Evolutionary conservation across 2,329 filamentous ascomycete genomes (phyloP).

Genomic region (Didymellaceae sp.): DNA sequence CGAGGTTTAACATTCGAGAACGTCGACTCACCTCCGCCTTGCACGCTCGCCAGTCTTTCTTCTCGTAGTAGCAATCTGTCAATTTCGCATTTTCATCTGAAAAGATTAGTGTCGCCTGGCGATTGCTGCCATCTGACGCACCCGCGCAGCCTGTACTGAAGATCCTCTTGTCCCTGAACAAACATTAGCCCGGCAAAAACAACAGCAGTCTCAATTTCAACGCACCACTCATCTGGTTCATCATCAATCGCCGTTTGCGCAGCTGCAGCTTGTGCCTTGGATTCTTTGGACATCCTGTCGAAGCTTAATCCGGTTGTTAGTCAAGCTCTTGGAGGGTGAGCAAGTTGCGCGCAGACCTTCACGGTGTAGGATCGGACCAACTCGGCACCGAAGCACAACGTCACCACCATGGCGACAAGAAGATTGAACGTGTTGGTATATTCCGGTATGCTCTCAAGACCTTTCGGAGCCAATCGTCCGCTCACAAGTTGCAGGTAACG

Average conservation of each 20-base stretch:
- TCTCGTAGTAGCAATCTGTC: slow-evolving; percentile 95
- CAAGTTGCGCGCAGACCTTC: slow-evolving; percentile 10
- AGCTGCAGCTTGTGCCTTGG: slow-evolving; percentile 48
- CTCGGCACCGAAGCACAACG: slow-evolving; percentile 34
- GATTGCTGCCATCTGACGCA: slow-evolving; percentile 48
- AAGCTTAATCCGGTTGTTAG: slow-evolving; percentile 11
- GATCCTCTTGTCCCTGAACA: slow-evolving; percentile 89
- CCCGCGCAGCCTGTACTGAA: slow-evolving; percentile 94
- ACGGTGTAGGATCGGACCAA: slow-evolving; percentile 39
- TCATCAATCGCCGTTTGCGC: slow-evolving; percentile 69
- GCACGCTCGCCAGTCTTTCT: slow-evolving; percentile 93
- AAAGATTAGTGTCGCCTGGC: neutral
- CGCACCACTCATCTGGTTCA: slow-evolving; percentile 94
- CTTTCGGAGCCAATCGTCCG: neutral
- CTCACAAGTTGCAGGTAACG: slow-evolving; percentile 65
- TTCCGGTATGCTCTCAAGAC: slow-evolving; percentile 65
- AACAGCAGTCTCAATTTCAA: slow-evolving; percentile 29
- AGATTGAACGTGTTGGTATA: slow-evolving; percentile 94
- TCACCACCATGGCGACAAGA: slow-evolving; percentile 64
- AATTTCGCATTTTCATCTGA: slow-evolving; percentile 85
- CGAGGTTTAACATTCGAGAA: slow-evolving; percentile 16
- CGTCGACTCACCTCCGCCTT: slow-evolving; percentile 75
- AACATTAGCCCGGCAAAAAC: slow-evolving; percentile 4
- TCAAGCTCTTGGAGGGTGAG: slow-evolving; percentile 11
- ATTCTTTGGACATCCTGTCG: slow-evolving; percentile 63